Percentiles rank a stretch among this genome's conserved stretches.
Evolutionary conservation across 75 land plant species (phyloP).

Genomic region (Cunninghamia lanceolata): DNA sequence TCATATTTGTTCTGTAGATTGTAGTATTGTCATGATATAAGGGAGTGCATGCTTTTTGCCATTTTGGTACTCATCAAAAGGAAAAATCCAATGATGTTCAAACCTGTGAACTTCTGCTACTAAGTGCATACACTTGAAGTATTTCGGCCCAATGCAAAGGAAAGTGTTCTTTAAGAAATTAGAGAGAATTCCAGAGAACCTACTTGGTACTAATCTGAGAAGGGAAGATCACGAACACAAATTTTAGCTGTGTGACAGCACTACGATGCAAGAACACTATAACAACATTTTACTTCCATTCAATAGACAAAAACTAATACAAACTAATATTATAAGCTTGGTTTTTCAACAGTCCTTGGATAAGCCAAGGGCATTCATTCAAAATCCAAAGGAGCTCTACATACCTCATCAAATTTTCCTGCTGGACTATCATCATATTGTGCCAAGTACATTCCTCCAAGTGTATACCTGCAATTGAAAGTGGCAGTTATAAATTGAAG

Average conservation of each 20-base stretch:
- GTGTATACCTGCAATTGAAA: conserved; percentile 68
- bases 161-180: not conserved
- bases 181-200: not conserved
- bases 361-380: not conserved
- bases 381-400: not conserved
- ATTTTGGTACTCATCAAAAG: not conserved
- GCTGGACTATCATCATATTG: conserved; percentile 94
- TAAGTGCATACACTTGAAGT: not conserved
- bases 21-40: not conserved
- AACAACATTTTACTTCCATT: conserved; percentile 7
- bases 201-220: not conserved
- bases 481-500: not conserved
- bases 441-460: conserved; percentile 92
- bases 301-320: not conserved
- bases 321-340: not conserved
- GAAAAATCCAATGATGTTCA: not conserved
- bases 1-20: not conserved
- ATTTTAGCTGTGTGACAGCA: not conserved
- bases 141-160: not conserved
- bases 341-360: not conserved
- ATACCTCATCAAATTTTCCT: conserved; percentile 92
- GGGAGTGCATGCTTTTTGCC: not conserved
- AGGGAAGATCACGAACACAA: not conserved
- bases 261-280: not conserved
- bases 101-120: not conserved